Percentiles rank a stretch among this genome's conserved stretches.
Evolutionary conservation across 1,139 yeast genomes (phyloP).

Genomic region (Debaryomyces subglobosus): DNA sequence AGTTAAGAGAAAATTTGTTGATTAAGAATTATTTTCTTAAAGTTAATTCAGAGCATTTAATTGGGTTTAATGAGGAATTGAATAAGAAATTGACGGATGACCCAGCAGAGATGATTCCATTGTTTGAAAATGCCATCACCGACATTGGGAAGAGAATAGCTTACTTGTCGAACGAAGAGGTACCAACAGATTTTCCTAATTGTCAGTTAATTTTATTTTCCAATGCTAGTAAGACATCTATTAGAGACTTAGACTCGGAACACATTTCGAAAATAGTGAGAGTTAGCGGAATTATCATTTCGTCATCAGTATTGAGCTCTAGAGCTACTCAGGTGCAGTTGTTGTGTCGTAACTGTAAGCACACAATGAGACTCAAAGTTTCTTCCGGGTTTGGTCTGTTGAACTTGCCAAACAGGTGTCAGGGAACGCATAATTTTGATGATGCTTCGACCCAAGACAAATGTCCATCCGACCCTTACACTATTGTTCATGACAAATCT

Average conservation of each 20-base stretch:
- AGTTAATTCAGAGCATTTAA: conserved; percentile 83
- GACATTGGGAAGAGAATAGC: conserved; percentile 87
- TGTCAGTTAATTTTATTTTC: conserved; percentile 84
- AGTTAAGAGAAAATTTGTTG: conserved; percentile 82
- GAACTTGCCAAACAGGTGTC: conserved; percentile 75
- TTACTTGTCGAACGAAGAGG: conserved; percentile 57
- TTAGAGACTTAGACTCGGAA: conserved; percentile 83
- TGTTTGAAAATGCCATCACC: conserved; percentile 87
- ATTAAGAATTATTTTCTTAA: conserved; percentile 73
- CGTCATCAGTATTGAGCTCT: conserved; percentile 86
- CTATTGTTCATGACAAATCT: conserved; percentile 91
- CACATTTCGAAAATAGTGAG: conserved; percentile 89
- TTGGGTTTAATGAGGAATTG: conserved; percentile 85
- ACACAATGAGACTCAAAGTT: conserved; percentile 67
- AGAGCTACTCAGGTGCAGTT: conserved; percentile 84
- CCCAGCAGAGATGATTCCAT: conserved; percentile 86
- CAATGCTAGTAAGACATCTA: conserved; percentile 69
- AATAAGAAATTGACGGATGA: conserved; percentile 83
- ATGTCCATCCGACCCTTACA: conserved; percentile 91
- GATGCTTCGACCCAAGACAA: conserved; percentile 54
- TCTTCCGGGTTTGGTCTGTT: conserved; percentile 80
- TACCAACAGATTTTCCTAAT: conserved; percentile 65
- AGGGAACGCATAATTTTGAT: conserved; percentile 56
- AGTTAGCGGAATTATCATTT: conserved; percentile 90
- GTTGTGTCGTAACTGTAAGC: conserved; percentile 88